Conservation (phyloP, 202 grass and related monocot species). For the Elaeis oleifera region DNA sequence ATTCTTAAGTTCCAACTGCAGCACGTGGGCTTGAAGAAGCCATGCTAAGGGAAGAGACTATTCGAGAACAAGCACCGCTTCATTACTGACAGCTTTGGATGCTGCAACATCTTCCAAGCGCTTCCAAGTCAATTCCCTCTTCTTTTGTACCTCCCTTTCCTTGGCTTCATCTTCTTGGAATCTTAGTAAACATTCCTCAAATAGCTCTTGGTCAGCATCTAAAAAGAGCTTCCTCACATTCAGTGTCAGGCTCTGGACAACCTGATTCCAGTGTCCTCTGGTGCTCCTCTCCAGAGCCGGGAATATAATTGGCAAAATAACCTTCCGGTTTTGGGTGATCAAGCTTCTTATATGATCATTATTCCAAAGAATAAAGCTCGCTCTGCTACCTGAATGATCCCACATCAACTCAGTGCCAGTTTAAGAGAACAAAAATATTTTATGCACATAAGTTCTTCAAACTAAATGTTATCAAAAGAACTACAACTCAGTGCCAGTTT, state of each 20-base stretch:
- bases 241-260: slow-evolving; percentile 13
- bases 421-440: too few relatives aligned
- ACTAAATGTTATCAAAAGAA: too few relatives aligned
- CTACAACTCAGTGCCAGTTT: too few relatives aligned
- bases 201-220: slow-evolving; percentile 15
- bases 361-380: slow-evolving; percentile 15
- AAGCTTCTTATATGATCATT: slow-evolving; percentile 15
- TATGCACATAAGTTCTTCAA: too few relatives aligned
- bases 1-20: background rate
- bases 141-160: slow-evolving; percentile 8
- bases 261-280: slow-evolving; percentile 14
- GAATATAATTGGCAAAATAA: slow-evolving; percentile 18
- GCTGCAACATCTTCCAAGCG: slow-evolving; percentile 11
- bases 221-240: slow-evolving; percentile 11
- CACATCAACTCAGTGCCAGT: background rate
- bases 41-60: slow-evolving; percentile 7
- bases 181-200: slow-evolving; percentile 11
- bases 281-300: slow-evolving; percentile 14
- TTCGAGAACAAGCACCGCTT: slow-evolving; percentile 13
- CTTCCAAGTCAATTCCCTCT: slow-evolving; percentile 17
- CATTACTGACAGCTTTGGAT: slow-evolving; percentile 6
- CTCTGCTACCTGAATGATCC: slow-evolving; percentile 14
- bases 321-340: slow-evolving; percentile 9
- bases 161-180: slow-evolving; percentile 12
- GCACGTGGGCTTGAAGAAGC: background rate